Conservation (phyloP, 345 rosid genomes). For the Hibiscus trionum region DNA sequence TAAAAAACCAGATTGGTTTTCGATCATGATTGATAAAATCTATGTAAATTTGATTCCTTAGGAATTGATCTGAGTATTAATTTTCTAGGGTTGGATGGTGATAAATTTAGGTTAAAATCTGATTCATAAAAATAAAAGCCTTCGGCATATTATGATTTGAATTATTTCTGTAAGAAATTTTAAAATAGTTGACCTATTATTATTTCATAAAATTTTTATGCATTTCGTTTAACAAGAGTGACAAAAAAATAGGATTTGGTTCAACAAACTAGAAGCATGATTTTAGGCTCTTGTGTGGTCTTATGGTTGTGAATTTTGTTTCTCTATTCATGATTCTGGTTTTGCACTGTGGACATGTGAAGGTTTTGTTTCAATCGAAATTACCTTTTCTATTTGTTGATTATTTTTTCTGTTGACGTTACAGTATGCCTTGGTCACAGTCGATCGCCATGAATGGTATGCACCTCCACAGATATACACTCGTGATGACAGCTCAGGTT, state of each 20-base stretch:
- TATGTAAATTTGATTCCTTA: background rate
- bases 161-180: background rate
- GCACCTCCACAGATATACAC: conserved; percentile 82
- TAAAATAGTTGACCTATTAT: too few species aligned
- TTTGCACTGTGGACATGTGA: background rate
- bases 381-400: background rate
- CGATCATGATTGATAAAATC: background rate
- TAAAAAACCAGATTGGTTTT: background rate
- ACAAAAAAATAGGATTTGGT: too few species aligned
- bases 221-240: too few species aligned
- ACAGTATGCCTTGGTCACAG: conserved; percentile 81
- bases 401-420: conserved; percentile 14
- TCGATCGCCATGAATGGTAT: conserved; percentile 97
- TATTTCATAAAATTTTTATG: too few species aligned
- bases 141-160: too few species aligned
- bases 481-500: conserved; percentile 81
- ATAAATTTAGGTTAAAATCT: background rate
- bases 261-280: too few species aligned
- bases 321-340: too few species aligned
- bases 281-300: too few species aligned
- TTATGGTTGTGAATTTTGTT: too few species aligned
- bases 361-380: background rate
- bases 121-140: too few species aligned
- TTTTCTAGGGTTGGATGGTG: background rate
- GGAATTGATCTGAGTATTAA: background rate